Evolutionary conservation across 129 eudicot species (phyloP).

Genomic region (Apium graveolens): DNA sequence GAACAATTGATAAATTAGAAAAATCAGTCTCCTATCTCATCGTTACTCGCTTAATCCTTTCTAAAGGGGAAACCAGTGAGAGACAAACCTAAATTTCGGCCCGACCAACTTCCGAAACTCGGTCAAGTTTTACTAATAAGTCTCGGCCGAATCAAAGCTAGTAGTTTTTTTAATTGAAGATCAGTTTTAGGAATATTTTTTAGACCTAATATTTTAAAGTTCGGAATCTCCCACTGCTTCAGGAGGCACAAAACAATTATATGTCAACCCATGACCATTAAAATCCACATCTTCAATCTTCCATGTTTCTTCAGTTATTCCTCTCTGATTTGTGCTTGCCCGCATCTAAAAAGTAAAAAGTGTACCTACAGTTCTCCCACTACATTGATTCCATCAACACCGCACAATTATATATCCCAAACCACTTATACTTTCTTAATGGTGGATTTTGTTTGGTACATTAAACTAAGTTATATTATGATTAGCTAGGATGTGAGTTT

Average conservation of each 20-base stretch:
- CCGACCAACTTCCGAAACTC: no score
- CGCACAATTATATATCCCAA: no score
- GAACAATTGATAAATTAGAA: no score
- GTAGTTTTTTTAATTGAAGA: no score
- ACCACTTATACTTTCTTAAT: no score
- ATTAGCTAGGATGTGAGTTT: not conserved
- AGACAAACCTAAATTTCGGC: no score
- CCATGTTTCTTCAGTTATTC: conserved; percentile 68
- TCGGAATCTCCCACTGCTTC: conserved; percentile 17
- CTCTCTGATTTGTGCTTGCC: conserved; percentile 36
- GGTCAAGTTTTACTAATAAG: no score
- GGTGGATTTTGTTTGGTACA: not conserved
- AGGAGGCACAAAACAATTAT: conserved; percentile 63
- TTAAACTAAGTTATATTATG: not conserved
- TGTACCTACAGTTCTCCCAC: conserved; percentile 46
- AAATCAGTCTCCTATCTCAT: no score
- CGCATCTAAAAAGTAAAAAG: conserved; percentile 55
- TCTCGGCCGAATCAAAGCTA: no score
- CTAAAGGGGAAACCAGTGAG: no score
- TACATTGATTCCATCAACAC: conserved; percentile 55
- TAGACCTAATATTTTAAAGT: conserved; percentile 1
- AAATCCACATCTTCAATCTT: conserved; percentile 64
- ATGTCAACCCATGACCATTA: conserved; percentile 45
- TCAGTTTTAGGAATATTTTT: not conserved
- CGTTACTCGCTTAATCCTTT: no score